These are phyloP conservation scores for Podosphaera xanthii DNA, from an alignment of 2,329 filamentous ascomycete genomes.

Conservation along the genomic window DNA sequence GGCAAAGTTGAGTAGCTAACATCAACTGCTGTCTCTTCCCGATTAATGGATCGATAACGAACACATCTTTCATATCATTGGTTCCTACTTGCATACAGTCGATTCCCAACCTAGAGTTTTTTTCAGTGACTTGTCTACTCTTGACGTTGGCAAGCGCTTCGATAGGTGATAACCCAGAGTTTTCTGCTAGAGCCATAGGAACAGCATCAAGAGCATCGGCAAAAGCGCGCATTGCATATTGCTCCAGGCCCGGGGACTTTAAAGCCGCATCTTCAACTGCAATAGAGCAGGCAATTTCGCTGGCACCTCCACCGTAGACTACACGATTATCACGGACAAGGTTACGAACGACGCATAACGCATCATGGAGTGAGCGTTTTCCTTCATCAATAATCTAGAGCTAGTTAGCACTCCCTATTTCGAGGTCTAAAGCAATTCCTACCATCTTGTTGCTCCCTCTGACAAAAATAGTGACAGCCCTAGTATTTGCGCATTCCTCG, in stretches of 20 bases:
- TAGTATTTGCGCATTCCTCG: constrained; percentile 94
- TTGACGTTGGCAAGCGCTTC: constrained; percentile 89
- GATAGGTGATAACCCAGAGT: constrained; percentile 87
- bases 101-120: constrained; percentile 59
- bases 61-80: constrained; percentile 95
- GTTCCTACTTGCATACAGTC: constrained; percentile 93
- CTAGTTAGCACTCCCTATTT: constrained; percentile 8
- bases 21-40: constrained; percentile 94
- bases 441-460: constrained; percentile 99
- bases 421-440: constrained; percentile 15
- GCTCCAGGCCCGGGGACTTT: constrained; percentile 89
- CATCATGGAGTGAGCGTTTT: constrained; percentile 90
- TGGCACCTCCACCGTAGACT: constrained; percentile 89
- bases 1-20: constrained; percentile 87
- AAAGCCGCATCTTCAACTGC: constrained; percentile 88
- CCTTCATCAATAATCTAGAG: constrained; percentile 90
- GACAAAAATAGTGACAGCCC: constrained; percentile 90
- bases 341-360: constrained; percentile 92
- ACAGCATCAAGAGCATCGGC: constrained; percentile 81
- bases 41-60: constrained; percentile 95
- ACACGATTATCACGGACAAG: constrained; percentile 89
- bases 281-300: constrained; percentile 89
- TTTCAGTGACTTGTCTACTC: constrained; percentile 82
- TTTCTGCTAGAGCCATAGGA: constrained; percentile 91
- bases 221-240: constrained; percentile 98